Evolutionary conservation across 805 yeast genomes (phyloP).

Genomic region (Starmerella kuoi): DNA sequence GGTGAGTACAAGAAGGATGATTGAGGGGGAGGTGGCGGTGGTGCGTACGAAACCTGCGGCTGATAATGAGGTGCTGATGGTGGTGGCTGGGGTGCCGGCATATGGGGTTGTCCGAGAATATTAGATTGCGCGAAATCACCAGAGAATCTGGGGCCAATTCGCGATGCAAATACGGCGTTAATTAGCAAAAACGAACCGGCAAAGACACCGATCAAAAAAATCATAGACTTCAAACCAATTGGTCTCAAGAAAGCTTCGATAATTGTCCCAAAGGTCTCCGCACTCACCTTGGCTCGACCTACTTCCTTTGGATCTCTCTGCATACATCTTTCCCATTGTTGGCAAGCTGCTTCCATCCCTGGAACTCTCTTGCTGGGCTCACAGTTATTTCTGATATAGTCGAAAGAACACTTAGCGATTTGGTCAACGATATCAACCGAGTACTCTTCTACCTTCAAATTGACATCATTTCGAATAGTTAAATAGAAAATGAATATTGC

Average conservation of each 20-base stretch:
- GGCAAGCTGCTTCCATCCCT: conserved; percentile 57
- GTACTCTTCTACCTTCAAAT: conserved; percentile 52
- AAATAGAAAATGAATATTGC: conserved; percentile 40
- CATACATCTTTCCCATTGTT: conserved; percentile 73
- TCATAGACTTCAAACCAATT: conserved; percentile 55
- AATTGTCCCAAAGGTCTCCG: conserved; percentile 73
- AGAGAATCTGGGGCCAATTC: conserved; percentile 19
- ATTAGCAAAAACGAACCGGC: conserved; percentile 26
- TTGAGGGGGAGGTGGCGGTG: conserved; percentile 1
- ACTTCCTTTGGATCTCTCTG: conserved; percentile 55
- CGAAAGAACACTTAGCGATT: conserved; percentile 55
- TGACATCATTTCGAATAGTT: conserved; percentile 57
- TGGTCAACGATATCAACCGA: conserved; percentile 49
- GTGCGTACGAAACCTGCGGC: not conserved
- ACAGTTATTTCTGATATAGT: conserved; percentile 64
- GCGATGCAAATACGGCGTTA: conserved; percentile 25
- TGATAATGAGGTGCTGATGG: not conserved
- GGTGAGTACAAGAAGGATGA: conserved; percentile 1
- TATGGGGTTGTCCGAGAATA: not conserved
- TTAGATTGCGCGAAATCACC: not conserved
- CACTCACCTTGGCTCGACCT: conserved; percentile 61
- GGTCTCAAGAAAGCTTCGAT: conserved; percentile 63
- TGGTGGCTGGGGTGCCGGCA: not conserved
- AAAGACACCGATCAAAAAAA: conserved; percentile 25
- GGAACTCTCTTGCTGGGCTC: conserved; percentile 53